Evolutionary conservation across 805 yeast species (phyloP).

Genomic region (Wickerhamomyces canadensis): DNA sequence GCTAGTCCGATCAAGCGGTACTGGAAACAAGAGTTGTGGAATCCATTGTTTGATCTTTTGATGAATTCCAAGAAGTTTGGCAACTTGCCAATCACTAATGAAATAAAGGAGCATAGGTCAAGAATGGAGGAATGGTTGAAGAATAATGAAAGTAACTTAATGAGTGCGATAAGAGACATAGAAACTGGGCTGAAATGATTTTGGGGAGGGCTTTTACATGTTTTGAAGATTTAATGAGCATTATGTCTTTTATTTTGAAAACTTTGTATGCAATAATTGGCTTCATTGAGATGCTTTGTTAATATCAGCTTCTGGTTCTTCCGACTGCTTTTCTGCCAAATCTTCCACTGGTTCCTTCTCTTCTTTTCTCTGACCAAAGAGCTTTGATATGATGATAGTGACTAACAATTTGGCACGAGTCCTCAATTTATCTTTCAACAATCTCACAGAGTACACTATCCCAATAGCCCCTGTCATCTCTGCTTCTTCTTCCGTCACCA

Average conservation of each 20-base stretch:
- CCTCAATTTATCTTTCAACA: not conserved
- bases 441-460: not conserved
- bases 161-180: conserved; percentile 29
- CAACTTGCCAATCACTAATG: conserved; percentile 36
- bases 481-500: conserved; percentile 67
- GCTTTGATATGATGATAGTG: too few species aligned
- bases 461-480: conserved; percentile 17
- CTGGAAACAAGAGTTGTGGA: conserved; percentile 75
- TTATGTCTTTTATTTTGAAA: too few species aligned
- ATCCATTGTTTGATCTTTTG: conserved; percentile 52
- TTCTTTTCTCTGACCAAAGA: too few species aligned
- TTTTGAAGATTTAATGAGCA: too few species aligned
- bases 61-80: conserved; percentile 48
- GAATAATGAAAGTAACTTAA: conserved; percentile 18
- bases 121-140: conserved; percentile 39
- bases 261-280: too few species aligned
- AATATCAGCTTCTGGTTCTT: too few species aligned
- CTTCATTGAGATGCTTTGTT: too few species aligned
- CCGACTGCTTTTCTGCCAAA: too few species aligned
- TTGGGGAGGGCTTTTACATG: too few species aligned
- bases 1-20: conserved; percentile 54
- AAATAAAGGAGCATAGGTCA: conserved; percentile 29
- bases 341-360: too few species aligned
- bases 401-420: too few species aligned
- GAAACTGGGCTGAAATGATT: conserved; percentile 27